phyloP scores from a whole-genome alignment of 2,329 filamentous ascomycete species.

The Lachnellula cervina region DNA sequence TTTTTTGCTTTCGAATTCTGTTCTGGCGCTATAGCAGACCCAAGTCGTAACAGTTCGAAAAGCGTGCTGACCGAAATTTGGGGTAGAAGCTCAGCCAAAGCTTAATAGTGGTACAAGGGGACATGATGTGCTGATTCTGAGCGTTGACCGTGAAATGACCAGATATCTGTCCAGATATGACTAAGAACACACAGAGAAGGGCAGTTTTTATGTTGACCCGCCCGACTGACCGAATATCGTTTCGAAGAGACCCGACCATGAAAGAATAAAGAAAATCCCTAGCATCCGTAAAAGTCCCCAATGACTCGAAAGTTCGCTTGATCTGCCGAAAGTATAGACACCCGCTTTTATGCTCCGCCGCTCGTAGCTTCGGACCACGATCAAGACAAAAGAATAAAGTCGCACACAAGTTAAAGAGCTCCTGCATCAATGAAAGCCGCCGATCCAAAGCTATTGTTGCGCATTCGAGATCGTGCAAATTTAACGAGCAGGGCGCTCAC shows the following conservation, averaged over 20 bases:
- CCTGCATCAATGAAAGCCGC: slow-evolving; percentile 34
- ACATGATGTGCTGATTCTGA: slow-evolving; percentile 32
- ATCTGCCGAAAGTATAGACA: slow-evolving; percentile 29
- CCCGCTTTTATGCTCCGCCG: slow-evolving; percentile 32
- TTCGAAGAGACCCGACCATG: slow-evolving; percentile 28
- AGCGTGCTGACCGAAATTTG: slow-evolving; percentile 26
- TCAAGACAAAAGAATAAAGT: slow-evolving; percentile 30
- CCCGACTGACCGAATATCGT: slow-evolving; percentile 31
- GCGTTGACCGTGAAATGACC: slow-evolving; percentile 30
- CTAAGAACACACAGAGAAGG: slow-evolving; percentile 24
- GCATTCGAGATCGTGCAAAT: slow-evolving; percentile 30
- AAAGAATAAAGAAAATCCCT: slow-evolving; percentile 32
- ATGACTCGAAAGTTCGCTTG: slow-evolving; percentile 25
- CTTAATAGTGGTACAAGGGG: slow-evolving; percentile 35
- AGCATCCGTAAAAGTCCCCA: slow-evolving; percentile 28
- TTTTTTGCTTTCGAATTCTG: slow-evolving; percentile 29
- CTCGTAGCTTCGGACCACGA: slow-evolving; percentile 33
- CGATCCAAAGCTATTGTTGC: slow-evolving; percentile 32
- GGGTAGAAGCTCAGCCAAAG: slow-evolving; percentile 29
- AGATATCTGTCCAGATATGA: slow-evolving; percentile 30
- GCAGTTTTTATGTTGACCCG: slow-evolving; percentile 27
- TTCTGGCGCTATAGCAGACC: slow-evolving; percentile 32
- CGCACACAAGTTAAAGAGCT: slow-evolving; percentile 30
- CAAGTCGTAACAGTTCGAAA: slow-evolving; percentile 30
- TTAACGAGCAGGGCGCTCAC: slow-evolving; percentile 35